These are phyloP conservation scores for Strobilomyces dryophilus DNA, from an alignment of 768 basidiomycete genomes.

Conservation along the genomic window DNA sequence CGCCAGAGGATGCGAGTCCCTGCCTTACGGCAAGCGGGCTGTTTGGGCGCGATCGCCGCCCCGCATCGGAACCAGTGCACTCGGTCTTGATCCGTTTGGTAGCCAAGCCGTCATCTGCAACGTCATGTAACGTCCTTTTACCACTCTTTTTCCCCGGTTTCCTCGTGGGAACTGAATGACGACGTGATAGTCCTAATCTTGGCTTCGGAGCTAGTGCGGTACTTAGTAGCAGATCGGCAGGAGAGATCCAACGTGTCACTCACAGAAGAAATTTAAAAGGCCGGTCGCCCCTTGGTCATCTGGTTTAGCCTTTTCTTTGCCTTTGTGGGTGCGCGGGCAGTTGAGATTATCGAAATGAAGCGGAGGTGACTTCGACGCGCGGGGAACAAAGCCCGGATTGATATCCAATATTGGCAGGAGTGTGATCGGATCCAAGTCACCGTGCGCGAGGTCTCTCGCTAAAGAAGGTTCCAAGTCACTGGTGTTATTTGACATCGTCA, in stretches of 20 bases:
- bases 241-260: constrained; percentile 28
- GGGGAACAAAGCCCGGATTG: constrained; percentile 59
- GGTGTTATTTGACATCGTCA: constrained; percentile 12
- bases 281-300: constrained; percentile 28
- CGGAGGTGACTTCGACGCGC: constrained; percentile 43
- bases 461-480: constrained; percentile 63
- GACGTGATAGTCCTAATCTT: constrained; percentile 22
- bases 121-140: constrained; percentile 67
- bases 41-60: constrained; percentile 25
- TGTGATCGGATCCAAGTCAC: constrained; percentile 68
- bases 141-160: constrained; percentile 60
- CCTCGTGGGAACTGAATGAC: constrained; percentile 28
- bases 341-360: constrained; percentile 27
- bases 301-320: constrained; percentile 43
- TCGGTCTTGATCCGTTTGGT: constrained; percentile 44
- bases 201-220: constrained; percentile 31
- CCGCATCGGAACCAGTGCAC: constrained; percentile 17
- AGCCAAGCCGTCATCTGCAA: constrained; percentile 62
- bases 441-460: constrained; percentile 64
- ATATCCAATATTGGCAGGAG: constrained; percentile 73
- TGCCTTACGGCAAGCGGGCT: constrained; percentile 14
- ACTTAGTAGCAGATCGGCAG: constrained; percentile 33
- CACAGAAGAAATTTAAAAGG: constrained; percentile 65
- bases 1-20: constrained; percentile 4
- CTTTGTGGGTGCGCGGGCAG: constrained; percentile 32